Base-by-base conservation (phyloP, 305 asterid genomes). In the Solanum aculeatissimum region DNA sequence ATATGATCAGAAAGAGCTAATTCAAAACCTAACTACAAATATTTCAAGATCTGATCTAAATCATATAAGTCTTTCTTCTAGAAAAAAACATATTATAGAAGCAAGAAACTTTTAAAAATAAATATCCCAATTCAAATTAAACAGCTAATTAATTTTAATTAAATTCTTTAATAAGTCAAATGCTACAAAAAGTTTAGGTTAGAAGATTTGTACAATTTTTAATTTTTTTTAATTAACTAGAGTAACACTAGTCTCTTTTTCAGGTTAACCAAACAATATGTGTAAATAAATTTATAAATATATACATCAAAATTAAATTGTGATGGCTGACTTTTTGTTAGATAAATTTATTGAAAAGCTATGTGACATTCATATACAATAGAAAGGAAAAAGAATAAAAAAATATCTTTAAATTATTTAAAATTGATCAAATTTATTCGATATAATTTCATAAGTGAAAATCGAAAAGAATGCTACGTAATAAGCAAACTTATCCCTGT, bases 231-330 rank as follows among this genome's bases (percentile, higher is more conserved):
- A 3, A 3, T 32, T 32, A 32, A 32, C 80, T 43, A 72, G 40
- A 45, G 21, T 45, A 45, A 45, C 35, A 45, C 74, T 32, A 32
- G 23, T 74, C 43, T 49, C 63, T 75, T 75, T 75, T 75, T 75
- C 43, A 25, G 43, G 62, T 27, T 18, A 75, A 49, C 63, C 2
- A 75, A 47, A 75, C 27, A 75, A 16, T 27, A 47, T 45, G 15
- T 72, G 58, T 25, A 14, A 74, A 14, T 23, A 45, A 72, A 21
- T 72, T 43, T 43, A 45, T 4, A 47, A 8, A 27, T 25, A 47
- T 71, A n/a, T 15, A 9, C 18, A 18, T 27, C 27, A 62, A 75
- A 75, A 65, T 65, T 75, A 47, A 75, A 27, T 75, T 75, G 15
- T 27, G 27, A 29, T 25, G 23, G 62, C 21, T 25, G 62, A 75